Base-by-base conservation (phyloP, 306 rosid species). In the Fragaria iinumae region DNA sequence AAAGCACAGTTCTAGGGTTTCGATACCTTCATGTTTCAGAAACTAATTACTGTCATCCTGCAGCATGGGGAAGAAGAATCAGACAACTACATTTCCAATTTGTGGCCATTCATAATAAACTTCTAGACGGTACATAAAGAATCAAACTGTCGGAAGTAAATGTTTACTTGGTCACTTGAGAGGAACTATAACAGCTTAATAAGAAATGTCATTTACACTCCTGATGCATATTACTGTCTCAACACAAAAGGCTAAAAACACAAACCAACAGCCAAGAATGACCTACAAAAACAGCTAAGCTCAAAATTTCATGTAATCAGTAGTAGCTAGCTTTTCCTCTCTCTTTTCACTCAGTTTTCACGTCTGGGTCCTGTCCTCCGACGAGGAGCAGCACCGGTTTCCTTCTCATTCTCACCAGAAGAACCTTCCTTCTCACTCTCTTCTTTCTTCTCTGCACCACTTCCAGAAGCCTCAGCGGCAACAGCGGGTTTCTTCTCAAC, bases 361-460 rank as follows among this genome's bases (percentile, higher is more conserved):
- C 97, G 87, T 81, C 93, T 86, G 82, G 83, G 29, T 8, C 72
- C 77, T 23, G 84, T 2, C 90, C 93, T 89, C 50, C 88, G 76
- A 32, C 97, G 98, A 20, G 96, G 83, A 34, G 91, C 85, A 36
- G 85, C 87, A 4, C 85, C 69, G 5, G 86, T 34, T 52, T 85
- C 87, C 71, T 83, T 88, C 87, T 89, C 96, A 9, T 64, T 66
- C 71, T 80, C 88, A 18, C 87, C 39, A 11, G 89, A 90, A 45
- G 82, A 85, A 66, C 69, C 85, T 47, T 88, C 97, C 70, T 82
- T 86, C 84, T 88, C 95, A 25, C 73, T 67, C 71, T 80, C 88
- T 0, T 79, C 88, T 64, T 87, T 86, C 73, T 84, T 80, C 34
- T 73, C 91, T 5, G 44, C 83, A 1, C 44, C 85, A 52, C 83